phyloP scores from a whole-genome alignment of 2,329 filamentous ascomycete species.

The Diaporthe citrichinensis region DNA sequence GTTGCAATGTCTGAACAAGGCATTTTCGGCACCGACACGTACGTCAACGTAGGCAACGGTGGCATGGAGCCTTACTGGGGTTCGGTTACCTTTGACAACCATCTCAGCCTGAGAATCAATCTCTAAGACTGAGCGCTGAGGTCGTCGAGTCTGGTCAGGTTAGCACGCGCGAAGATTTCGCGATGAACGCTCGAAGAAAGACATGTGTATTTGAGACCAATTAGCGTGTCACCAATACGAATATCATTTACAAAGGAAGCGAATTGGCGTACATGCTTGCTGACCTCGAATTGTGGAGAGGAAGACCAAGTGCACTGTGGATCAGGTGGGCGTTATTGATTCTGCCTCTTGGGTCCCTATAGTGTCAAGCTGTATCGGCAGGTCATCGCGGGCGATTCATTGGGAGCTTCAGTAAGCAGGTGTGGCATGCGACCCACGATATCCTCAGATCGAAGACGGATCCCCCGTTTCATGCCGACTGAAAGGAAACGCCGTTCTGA shows the following conservation, averaged over 20 bases:
- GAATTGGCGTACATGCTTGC: background rate
- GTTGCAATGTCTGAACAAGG: constrained; percentile 53
- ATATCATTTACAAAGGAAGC: background rate
- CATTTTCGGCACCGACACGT: constrained; percentile 53
- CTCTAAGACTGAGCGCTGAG: constrained; percentile 27
- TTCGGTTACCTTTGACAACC: constrained; percentile 45
- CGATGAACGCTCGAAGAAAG: background rate
- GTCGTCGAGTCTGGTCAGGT: too few relatives aligned
- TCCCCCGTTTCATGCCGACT: background rate
- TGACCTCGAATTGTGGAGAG: background rate
- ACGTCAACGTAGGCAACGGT: constrained; percentile 59
- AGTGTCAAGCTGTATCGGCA: too few relatives aligned
- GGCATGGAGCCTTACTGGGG: constrained; percentile 49
- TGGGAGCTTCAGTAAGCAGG: background rate
- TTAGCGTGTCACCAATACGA: too few relatives aligned
- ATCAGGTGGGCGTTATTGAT: background rate
- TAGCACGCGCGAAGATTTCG: too few relatives aligned
- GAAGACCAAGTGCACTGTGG: background rate
- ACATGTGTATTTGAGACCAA: background rate
- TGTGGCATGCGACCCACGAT: background rate
- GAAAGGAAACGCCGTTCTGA: constrained; percentile 9
- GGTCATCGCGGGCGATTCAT: background rate
- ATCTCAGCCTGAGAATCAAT: constrained; percentile 44
- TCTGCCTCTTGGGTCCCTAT: background rate
- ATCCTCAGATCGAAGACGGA: background rate